These are phyloP conservation scores for Exobasidium rhododendri DNA, from an alignment of 1,284 basidiomycete species.

Conservation along the genomic window DNA sequence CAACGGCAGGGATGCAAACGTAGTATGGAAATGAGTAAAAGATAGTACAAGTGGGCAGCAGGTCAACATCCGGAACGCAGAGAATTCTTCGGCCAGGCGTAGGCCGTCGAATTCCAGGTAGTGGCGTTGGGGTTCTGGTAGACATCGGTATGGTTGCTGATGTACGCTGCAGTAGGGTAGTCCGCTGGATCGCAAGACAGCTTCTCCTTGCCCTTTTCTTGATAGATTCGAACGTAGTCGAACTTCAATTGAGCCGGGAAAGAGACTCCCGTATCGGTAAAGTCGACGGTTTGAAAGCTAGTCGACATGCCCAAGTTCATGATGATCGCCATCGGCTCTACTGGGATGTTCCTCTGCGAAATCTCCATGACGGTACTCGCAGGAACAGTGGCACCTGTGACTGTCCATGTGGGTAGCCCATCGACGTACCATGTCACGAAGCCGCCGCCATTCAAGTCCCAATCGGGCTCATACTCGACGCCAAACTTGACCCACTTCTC, in stretches of 20 bases:
- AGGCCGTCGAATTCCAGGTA: constrained; percentile 26
- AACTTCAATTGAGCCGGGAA: constrained; percentile 39
- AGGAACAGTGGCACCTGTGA: constrained; percentile 68
- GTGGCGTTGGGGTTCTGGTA: constrained; percentile 50
- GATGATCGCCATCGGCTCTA: constrained; percentile 55
- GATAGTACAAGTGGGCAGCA: too few species aligned
- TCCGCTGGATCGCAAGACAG: constrained; percentile 44
- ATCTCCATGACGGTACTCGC: constrained; percentile 68
- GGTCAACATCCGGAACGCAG: constrained; percentile 8
- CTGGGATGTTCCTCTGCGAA: constrained; percentile 68
- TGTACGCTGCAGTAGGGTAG: constrained; percentile 49
- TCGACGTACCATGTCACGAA: constrained; percentile 64
- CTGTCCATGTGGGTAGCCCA: constrained; percentile 48
- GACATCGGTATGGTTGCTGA: constrained; percentile 37
- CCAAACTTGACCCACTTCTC: constrained; percentile 36
- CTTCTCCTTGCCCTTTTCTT: constrained; percentile 22
- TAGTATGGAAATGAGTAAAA: too few species aligned
- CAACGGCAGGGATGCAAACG: too few species aligned
- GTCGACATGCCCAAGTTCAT: constrained; percentile 42
- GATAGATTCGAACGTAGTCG: constrained; percentile 49
- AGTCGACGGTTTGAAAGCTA: constrained; percentile 34
- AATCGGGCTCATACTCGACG: constrained; percentile 60
- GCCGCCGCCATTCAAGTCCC: constrained; percentile 55
- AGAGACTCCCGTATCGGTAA: too few species aligned
- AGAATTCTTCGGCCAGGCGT: constrained; percentile 4